Evolutionary conservation across 139 green algal species (phyloP).

Genomic region (Volvox africanus): DNA sequence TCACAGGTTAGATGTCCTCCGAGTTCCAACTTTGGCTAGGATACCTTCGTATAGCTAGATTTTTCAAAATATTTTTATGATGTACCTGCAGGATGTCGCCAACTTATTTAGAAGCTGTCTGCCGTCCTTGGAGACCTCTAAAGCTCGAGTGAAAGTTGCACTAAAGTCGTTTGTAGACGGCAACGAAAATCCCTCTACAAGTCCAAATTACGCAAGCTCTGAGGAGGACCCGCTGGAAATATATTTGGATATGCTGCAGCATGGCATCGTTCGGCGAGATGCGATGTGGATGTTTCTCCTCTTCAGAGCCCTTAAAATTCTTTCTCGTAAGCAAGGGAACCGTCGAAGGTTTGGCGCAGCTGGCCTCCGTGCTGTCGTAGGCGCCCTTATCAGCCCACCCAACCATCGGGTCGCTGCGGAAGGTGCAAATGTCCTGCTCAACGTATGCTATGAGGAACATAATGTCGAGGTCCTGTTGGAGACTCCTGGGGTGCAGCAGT

Average conservation of each 20-base stretch:
- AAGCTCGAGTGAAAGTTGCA: slow-evolving; percentile 21
- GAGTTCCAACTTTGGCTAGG: no score
- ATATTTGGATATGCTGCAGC: slow-evolving; percentile 47
- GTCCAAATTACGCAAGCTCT: slow-evolving; percentile 56
- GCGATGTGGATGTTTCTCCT: slow-evolving; percentile 35
- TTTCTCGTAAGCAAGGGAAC: slow-evolving; percentile 76
- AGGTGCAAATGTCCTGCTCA: slow-evolving; percentile 81
- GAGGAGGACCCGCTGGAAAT: slow-evolving; percentile 42
- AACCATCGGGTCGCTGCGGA: slow-evolving; percentile 63
- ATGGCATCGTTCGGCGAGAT: slow-evolving; percentile 17
- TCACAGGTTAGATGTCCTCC: neutral
- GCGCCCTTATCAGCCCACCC: slow-evolving; percentile 39
- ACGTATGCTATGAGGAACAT: slow-evolving; percentile 79
- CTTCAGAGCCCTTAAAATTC: slow-evolving; percentile 70
- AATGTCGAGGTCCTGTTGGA: slow-evolving; percentile 62
- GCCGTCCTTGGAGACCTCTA: slow-evolving; percentile 16
- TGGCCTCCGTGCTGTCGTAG: slow-evolving; percentile 49
- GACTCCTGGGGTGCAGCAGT: slow-evolving; percentile 55
- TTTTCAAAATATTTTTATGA: neutral
- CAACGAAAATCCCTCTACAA: slow-evolving; percentile 61
- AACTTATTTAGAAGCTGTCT: neutral
- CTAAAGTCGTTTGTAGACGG: slow-evolving; percentile 59
- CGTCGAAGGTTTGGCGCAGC: slow-evolving; percentile 51
- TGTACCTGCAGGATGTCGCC: slow-evolving; percentile 25
- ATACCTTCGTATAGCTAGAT: neutral